Evolutionary conservation across 805 yeast species (phyloP), one percentile per base, ranked within the genome.

Genomic region (Yarrowia sp.): DNA sequence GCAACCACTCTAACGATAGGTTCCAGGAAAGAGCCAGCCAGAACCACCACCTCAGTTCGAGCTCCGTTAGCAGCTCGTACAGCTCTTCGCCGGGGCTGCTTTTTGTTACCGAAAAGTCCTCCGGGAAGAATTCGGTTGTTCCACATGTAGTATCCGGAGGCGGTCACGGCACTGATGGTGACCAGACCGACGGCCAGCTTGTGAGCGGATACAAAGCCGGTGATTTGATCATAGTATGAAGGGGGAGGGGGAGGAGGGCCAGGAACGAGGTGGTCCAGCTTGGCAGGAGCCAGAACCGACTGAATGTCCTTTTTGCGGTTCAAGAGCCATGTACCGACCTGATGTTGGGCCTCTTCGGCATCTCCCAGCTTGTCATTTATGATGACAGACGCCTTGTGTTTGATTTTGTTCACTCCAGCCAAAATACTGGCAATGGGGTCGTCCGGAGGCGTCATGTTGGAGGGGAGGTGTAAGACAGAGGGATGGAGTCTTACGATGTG

Each of bases 11-110:
- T 80, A 0, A 90, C 85, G 65, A 89, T 76, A 0, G 91, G 90
- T 67, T 89, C 93, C 2, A 84, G 79, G 1, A 92, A 92, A 1
- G 91, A 86, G 0, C 96, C 96, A 4, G 90, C 81, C 4, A 90
- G 77, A 21, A 91, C 77, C 2, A 90, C 83, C 9, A 89, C 93
- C 69, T 90, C 95, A 66, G 82, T 81, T 58, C 97, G 77, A 3
- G 89, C 88, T 1, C 96, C 95, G 67, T 86, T 86, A 5, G 81
- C 69, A 33, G 90, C 78, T 66, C 85, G 81, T 5, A 81, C 79
- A 0, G 92, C 96, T 66, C 86, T 77, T 69, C 93, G 76, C 67
- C 73, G 77, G 5, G 28, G 62, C 56, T 64, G 59, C 36, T 46
- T 43, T 32, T 28, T 17, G 32, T 30, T 19, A 10, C 63, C 63